These are phyloP conservation scores for Zizania latifolia DNA, from an alignment of 176 grass and related monocot species.

Conservation along the genomic window DNA sequence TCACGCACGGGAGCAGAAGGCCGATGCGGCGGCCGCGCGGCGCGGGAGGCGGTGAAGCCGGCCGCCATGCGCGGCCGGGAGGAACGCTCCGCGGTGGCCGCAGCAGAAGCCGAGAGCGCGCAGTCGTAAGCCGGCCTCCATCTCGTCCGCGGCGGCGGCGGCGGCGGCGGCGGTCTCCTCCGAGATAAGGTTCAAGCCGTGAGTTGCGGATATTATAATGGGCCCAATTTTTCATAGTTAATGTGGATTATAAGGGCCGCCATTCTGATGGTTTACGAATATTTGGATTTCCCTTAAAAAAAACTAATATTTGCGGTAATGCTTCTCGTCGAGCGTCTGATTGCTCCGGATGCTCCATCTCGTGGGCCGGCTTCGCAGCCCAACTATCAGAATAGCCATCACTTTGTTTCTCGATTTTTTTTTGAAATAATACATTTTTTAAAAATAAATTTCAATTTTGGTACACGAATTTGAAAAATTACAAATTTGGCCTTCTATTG, in stretches of 20 bases:
- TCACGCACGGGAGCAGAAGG: slow-evolving; percentile 32
- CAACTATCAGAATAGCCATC: too few relatives aligned
- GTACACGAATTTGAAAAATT: too few relatives aligned
- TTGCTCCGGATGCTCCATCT: too few relatives aligned
- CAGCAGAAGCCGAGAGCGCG: slow-evolving; percentile 2
- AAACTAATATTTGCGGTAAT: too few relatives aligned
- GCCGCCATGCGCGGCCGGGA: background rate
- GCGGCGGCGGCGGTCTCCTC: slow-evolving; percentile 2
- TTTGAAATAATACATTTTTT: too few relatives aligned
- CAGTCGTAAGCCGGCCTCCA: slow-evolving; percentile 36
- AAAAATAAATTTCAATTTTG: too few relatives aligned
- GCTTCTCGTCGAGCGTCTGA: too few relatives aligned
- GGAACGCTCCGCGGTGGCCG: background rate
- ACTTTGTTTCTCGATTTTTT: too few relatives aligned
- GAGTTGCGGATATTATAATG: background rate
- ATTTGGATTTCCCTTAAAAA: too few relatives aligned
- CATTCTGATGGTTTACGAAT: background rate
- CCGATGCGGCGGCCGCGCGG: background rate
- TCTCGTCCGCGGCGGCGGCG: slow-evolving; percentile 2
- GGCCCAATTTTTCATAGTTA: background rate
- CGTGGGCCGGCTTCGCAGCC: too few relatives aligned
- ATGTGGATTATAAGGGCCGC: background rate
- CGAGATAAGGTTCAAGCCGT: slow-evolving; percentile 17
- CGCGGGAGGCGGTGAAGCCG: background rate
- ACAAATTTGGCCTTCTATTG: too few relatives aligned